Evolutionary conservation across 352 stramenopile species (phyloP), one percentile per base, ranked within the genome.

Genomic region (Globisporangium nagaii): DNA sequence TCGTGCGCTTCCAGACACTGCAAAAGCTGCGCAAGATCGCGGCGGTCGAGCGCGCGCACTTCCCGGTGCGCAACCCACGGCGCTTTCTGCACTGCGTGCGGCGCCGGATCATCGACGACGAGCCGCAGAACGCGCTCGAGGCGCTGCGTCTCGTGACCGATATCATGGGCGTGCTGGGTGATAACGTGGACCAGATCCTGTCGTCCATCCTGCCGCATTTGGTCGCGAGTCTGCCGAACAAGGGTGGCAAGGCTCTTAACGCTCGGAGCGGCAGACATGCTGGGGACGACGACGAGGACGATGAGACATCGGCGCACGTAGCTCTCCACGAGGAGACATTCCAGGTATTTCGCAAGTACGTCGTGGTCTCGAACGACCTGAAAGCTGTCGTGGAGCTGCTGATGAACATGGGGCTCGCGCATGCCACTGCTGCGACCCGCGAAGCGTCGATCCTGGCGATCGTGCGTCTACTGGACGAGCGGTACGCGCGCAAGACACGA

Each of bases 21-120:
- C 68, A 83, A 42, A 82, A 83, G 28, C 69, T 92, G 40, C 75
- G 81, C 47, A 82, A 76, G 50, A 71, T 88, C 37, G 79, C 79
- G 6, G 74, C 75, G 9, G 78, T 88, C 27, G 73, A 88, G 61
- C 71, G 62, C 12, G 58, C 75, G 20, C 68, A 84, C 37, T 81
- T 92, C 22, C 81, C 81, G 0, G 79, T 90, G 51, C 79, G 79
- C 44, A 92, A 92, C 35, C 70, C 73, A 10, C 68, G 79, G 4
- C 76, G 81, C 13, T 92, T 90, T 44, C 53, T 92, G 27, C 78
- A 92, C 12, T 89, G 79, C 15, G 52, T 90, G 22, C 76, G 76
- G 10, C 71, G 81, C 5, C 71, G 81, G 11, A 71, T 88, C 34
- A 35, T 72, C 31, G 71, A 81, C 24, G 64, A 79, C 6, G 54